phyloP scores from a whole-genome alignment of 2,329 filamentous ascomycete species.

The Rutstroemia sp. region DNA sequence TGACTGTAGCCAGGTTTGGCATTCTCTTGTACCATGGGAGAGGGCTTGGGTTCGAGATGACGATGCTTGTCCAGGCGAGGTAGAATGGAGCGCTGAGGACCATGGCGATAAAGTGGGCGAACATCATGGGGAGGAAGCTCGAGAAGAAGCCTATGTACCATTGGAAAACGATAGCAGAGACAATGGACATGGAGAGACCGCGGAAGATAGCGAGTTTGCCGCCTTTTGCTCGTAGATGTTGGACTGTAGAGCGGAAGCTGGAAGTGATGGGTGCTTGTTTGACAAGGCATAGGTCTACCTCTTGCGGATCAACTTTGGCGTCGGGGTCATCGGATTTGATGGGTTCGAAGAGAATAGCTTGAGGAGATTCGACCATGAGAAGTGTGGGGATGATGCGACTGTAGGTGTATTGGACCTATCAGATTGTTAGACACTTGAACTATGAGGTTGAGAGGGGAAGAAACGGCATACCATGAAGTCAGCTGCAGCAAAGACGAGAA shows the following conservation, averaged over 20 bases:
- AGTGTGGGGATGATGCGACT: slow-evolving; percentile 53
- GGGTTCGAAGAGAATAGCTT: slow-evolving; percentile 43
- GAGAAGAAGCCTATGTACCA: slow-evolving; percentile 31
- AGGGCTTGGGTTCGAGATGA: slow-evolving; percentile 63
- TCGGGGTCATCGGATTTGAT: slow-evolving; percentile 28
- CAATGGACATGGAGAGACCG: slow-evolving; percentile 48
- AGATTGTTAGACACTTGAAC: slow-evolving; percentile 11
- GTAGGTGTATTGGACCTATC: slow-evolving; percentile 48
- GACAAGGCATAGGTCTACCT: slow-evolving; percentile 36
- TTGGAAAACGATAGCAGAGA: slow-evolving; percentile 36
- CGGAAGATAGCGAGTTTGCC: slow-evolving; percentile 64
- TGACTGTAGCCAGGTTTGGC: slow-evolving; percentile 56
- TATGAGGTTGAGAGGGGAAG: neutral
- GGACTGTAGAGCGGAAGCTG: slow-evolving; percentile 48
- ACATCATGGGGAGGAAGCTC: slow-evolving; percentile 32
- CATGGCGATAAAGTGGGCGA: slow-evolving; percentile 50
- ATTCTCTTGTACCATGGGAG: slow-evolving; percentile 58
- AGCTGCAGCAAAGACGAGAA: slow-evolving; percentile 7
- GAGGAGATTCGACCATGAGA: slow-evolving; percentile 53
- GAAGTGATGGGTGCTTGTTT: slow-evolving; percentile 53
- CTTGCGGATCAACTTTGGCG: slow-evolving; percentile 23
- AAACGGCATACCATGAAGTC: slow-evolving; percentile 14
- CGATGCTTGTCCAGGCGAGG: slow-evolving; percentile 77
- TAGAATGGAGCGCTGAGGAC: slow-evolving; percentile 60
- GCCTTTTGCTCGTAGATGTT: slow-evolving; percentile 53